Evolutionary conservation across 2,329 filamentous ascomycete genomes (phyloP).

Genomic region (Sclerotinia glacialis): DNA sequence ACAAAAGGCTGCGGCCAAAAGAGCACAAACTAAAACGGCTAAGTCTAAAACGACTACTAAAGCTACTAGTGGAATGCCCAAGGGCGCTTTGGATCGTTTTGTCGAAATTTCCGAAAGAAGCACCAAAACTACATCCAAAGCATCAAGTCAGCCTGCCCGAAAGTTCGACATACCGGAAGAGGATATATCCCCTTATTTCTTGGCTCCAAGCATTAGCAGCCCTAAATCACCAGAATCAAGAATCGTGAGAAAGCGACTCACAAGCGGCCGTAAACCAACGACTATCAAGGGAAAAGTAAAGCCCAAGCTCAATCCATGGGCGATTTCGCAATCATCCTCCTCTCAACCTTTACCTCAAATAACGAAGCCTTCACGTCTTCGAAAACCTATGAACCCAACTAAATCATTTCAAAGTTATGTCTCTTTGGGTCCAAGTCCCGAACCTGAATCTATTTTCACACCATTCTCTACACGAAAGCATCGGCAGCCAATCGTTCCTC

Average conservation of each 20-base stretch:
- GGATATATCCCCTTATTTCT: constrained; percentile 28
- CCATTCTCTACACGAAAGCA: constrained; percentile 6
- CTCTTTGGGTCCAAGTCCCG: constrained; percentile 10
- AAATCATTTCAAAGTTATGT: constrained; percentile 9
- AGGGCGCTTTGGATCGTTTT: constrained; percentile 40
- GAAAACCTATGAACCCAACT: not conserved
- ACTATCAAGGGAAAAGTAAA: constrained; percentile 14
- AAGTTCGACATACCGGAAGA: not conserved
- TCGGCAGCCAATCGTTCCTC: not conserved
- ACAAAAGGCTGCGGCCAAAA: constrained; percentile 33
- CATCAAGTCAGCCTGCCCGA: not conserved
- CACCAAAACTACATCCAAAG: constrained; percentile 18
- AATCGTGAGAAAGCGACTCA: constrained; percentile 2
- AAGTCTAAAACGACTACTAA: constrained; percentile 22
- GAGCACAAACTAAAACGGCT: constrained; percentile 23
- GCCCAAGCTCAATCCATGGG: constrained; percentile 19
- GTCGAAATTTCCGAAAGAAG: constrained; percentile 36
- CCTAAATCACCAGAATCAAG: constrained; percentile 1
- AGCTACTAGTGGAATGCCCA: constrained; percentile 35
- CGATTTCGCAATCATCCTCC: constrained; percentile 5
- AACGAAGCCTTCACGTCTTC: constrained; percentile 9
- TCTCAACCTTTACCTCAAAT: constrained; percentile 13
- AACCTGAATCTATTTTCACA: not conserved
- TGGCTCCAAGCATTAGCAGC: constrained; percentile 2
- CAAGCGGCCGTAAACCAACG: not conserved